These are phyloP conservation scores for Pichia sp. DNA, from an alignment of 1,139 yeast species.

Conservation along the genomic window DNA sequence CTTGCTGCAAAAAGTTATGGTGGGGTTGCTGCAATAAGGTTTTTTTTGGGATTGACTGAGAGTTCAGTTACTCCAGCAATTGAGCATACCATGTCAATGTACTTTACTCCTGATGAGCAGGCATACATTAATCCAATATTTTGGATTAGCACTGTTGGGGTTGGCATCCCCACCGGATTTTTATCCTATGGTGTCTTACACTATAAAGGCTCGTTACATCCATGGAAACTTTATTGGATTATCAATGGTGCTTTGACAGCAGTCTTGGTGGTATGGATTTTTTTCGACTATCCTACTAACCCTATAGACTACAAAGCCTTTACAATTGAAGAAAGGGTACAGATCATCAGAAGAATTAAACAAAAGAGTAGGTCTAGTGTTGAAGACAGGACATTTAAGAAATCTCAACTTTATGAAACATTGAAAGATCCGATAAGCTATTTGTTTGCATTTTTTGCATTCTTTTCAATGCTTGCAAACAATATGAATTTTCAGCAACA, in stretches of 20 bases:
- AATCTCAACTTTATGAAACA: constrained; percentile 36
- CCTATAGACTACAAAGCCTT: constrained; percentile 35
- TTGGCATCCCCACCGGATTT: constrained; percentile 37
- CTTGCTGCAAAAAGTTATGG: constrained; percentile 33
- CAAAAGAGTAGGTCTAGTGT: constrained; percentile 35
- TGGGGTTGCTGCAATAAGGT: constrained; percentile 34
- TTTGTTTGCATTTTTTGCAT: constrained; percentile 34
- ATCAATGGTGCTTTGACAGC: constrained; percentile 36
- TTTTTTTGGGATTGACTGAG: constrained; percentile 36
- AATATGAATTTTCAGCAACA: constrained; percentile 40
- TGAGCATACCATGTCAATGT: constrained; percentile 35
- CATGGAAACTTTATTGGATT: constrained; percentile 37
- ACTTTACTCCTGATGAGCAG: constrained; percentile 34
- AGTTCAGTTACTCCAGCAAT: constrained; percentile 34
- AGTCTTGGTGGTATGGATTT: constrained; percentile 29
- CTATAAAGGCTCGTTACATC: constrained; percentile 22
- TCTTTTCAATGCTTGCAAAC: constrained; percentile 38
- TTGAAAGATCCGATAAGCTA: constrained; percentile 40
- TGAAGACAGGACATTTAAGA: constrained; percentile 37
- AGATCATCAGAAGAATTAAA: constrained; percentile 35
- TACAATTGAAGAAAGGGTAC: constrained; percentile 34
- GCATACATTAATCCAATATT: constrained; percentile 36
- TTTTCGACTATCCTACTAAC: constrained; percentile 35
- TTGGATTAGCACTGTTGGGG: constrained; percentile 36
- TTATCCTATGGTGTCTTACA: constrained; percentile 36